A percentile compares a stretch with the other conserved stretches of the same genome.
These are phyloP conservation scores for Omphalotus guepiniiformis DNA, from an alignment of 768 basidiomycete genomes.

Conservation along the genomic window DNA sequence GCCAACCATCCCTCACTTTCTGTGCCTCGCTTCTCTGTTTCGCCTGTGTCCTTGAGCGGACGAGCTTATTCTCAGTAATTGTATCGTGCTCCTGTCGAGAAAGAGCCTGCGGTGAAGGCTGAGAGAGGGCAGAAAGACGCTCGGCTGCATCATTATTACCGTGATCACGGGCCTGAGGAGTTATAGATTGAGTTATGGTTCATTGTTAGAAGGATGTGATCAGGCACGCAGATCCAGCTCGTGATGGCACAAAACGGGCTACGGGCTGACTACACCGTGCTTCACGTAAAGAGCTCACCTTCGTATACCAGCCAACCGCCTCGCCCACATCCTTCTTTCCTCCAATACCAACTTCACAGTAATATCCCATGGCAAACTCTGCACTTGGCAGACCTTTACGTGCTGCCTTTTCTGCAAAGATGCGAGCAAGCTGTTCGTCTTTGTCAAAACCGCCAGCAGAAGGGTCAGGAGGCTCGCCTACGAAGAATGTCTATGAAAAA, in stretches of 20 bases:
- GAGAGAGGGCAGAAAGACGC: conserved; percentile 65
- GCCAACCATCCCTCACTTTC: conserved; percentile 9
- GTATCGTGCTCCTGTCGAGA: conserved; percentile 78
- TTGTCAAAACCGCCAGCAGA: conserved; percentile 68
- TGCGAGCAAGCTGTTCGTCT: conserved; percentile 80
- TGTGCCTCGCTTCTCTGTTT: conserved; percentile 31
- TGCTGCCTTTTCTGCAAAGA: conserved; percentile 88
- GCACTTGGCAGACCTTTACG: conserved; percentile 71
- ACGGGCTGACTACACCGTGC: conserved; percentile 2
- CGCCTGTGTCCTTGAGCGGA: conserved; percentile 75
- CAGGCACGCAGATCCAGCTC: too few relatives aligned
- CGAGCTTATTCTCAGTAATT: conserved; percentile 74
- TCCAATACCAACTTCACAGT: conserved; percentile 89
- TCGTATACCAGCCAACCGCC: conserved; percentile 76
- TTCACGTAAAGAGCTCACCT: conserved; percentile 22
- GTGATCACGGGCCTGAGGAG: conserved; percentile 60
- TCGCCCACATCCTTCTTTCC: conserved; percentile 55
- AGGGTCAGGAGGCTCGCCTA: neutral
- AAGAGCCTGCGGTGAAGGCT: conserved; percentile 57
- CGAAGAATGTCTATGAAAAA: too few relatives aligned
- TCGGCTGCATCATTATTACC: conserved; percentile 79
- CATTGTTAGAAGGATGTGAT: too few relatives aligned
- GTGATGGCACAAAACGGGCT: too few relatives aligned
- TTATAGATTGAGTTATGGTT: too few relatives aligned
- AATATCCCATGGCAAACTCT: conserved; percentile 96